These are phyloP conservation scores for Colletotrichum chlorophyti DNA, from an alignment of 2,329 filamentous ascomycete species.

Conservation along the genomic window DNA sequence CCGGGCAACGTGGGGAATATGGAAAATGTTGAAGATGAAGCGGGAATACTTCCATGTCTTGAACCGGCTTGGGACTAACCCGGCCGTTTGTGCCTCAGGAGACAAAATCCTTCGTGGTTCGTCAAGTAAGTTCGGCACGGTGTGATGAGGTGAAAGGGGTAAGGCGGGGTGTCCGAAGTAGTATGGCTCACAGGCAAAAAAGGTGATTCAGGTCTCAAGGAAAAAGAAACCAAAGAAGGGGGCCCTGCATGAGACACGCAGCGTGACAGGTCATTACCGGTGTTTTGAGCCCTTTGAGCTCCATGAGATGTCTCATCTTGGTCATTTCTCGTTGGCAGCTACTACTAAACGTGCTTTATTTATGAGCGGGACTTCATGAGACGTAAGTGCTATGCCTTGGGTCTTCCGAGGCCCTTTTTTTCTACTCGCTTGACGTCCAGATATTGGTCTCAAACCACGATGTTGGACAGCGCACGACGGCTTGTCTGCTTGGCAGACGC, in stretches of 20 bases:
- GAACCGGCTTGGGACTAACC: no score
- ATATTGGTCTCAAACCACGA: no score
- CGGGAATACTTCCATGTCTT: conserved; percentile 13
- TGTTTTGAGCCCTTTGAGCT: not conserved
- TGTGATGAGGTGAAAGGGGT: not conserved
- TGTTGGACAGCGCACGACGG: no score
- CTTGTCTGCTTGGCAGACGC: no score
- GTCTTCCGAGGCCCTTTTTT: not conserved
- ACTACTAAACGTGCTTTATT: no score
- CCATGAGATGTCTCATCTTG: conserved; percentile 4
- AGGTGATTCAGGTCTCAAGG: conserved; percentile 6
- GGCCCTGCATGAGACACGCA: conserved; percentile 13
- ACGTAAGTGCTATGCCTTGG: no score
- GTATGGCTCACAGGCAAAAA: not conserved
- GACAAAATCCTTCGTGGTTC: conserved; percentile 1
- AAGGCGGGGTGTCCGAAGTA: not conserved
- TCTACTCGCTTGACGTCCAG: no score
- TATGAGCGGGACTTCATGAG: no score
- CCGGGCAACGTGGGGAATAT: not conserved
- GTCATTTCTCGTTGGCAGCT: no score
- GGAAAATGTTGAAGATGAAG: no score
- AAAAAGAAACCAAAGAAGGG: conserved; percentile 15
- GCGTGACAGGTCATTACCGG: conserved; percentile 16
- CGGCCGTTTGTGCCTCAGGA: not conserved
- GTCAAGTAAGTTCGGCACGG: conserved; percentile 14